A percentile compares a stretch with the other conserved stretches of the same genome.
Evolutionary conservation across 345 rosid genomes (phyloP).

Genomic region (Aquilaria sinensis): DNA sequence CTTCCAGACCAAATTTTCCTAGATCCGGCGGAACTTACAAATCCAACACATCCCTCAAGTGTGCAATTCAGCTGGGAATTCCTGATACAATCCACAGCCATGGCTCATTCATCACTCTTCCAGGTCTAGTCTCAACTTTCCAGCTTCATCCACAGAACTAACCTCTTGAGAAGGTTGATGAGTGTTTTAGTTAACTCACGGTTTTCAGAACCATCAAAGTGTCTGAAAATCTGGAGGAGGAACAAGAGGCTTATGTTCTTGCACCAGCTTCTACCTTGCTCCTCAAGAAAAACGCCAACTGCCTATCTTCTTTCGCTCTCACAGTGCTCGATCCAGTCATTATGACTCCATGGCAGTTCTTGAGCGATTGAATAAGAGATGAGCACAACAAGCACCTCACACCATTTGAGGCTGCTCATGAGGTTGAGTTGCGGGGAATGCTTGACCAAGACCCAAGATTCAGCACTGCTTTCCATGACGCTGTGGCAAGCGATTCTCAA

Average conservation of each 20-base stretch:
- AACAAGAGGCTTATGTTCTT: constrained; percentile 17
- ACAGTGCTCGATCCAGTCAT: constrained; percentile 9
- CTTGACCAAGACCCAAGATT: neutral
- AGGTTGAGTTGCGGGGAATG: constrained; percentile 8
- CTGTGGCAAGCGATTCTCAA: constrained; percentile 26
- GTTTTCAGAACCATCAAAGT: constrained; percentile 15
- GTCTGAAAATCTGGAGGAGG: neutral
- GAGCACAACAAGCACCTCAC: neutral
- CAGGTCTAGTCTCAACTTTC: constrained; percentile 17
- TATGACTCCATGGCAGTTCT: constrained; percentile 8
- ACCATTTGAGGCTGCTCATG: constrained; percentile 8
- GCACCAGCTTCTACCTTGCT: constrained; percentile 22
- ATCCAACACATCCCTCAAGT: constrained; percentile 22
- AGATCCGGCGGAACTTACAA: too few relatives aligned
- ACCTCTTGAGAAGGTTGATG: constrained; percentile 25
- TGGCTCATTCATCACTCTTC: constrained; percentile 27
- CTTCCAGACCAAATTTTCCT: too few relatives aligned
- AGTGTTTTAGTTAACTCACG: constrained; percentile 30
- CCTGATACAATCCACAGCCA: constrained; percentile 36
- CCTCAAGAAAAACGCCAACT: constrained; percentile 7
- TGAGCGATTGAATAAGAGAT: constrained; percentile 27
- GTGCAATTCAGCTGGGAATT: constrained; percentile 34
- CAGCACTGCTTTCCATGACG: constrained; percentile 3
- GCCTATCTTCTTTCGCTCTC: neutral
- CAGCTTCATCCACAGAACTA: constrained; percentile 16